A percentile compares a stretch with the other conserved stretches of the same genome.
Evolutionary conservation across 2,329 filamentous ascomycete genomes (phyloP).

Genomic region (Venturia oleaginea): DNA sequence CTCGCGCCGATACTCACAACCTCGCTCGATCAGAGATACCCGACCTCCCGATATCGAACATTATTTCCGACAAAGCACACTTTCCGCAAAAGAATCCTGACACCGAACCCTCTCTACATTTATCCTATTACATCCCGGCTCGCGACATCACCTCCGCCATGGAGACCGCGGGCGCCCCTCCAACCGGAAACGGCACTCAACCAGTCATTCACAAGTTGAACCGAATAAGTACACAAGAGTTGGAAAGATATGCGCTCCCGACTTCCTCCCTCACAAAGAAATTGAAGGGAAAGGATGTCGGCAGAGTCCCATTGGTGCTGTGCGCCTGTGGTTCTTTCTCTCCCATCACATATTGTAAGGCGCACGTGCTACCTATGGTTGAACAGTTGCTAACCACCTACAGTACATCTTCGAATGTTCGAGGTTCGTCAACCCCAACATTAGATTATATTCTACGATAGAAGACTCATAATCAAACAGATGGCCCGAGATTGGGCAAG

Average conservation of each 20-base stretch:
- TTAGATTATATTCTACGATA: neutral
- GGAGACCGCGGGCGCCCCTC: slow-evolving; percentile 10
- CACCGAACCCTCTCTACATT: neutral
- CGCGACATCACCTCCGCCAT: slow-evolving; percentile 5
- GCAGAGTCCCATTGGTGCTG: slow-evolving; percentile 15
- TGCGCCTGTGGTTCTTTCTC: slow-evolving; percentile 15
- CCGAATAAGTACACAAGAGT: slow-evolving; percentile 6
- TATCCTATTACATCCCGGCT: neutral
- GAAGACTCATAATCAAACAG: neutral
- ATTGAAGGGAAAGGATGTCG: slow-evolving; percentile 12
- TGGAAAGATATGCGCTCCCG: slow-evolving; percentile 8
- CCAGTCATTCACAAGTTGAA: neutral
- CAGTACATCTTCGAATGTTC: slow-evolving; percentile 15
- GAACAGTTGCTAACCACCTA: neutral
- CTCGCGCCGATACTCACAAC: neutral
- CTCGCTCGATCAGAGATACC: neutral
- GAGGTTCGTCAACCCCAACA: neutral
- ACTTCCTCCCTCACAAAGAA: slow-evolving; percentile 8
- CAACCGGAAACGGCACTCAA: slow-evolving; percentile 1
- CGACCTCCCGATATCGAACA: neutral
- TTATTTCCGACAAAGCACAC: neutral
- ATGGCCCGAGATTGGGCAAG: slow-evolving; percentile 15
- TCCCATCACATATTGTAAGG: slow-evolving; percentile 16
- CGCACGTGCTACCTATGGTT: neutral
- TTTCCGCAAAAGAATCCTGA: too few species aligned